Evolutionary conservation across 306 rosid genomes (phyloP).

Genomic region (peach (Prunus persica)): Prunus_persica_NCBIv2 NC_034009.1:11786501-11787000

Average conservation of each 20-base stretch:
- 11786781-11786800: slow-evolving; percentile 68
- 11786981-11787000: slow-evolving; percentile 91
- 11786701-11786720: slow-evolving; percentile 61
- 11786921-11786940: slow-evolving; percentile 63
- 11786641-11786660: slow-evolving; percentile 54
- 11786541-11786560: slow-evolving; percentile 60
- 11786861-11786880: slow-evolving; percentile 71
- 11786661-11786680: slow-evolving; percentile 79
- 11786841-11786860: slow-evolving; percentile 52
- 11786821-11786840: slow-evolving; percentile 58
- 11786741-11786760: slow-evolving; percentile 77
- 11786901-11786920: slow-evolving; percentile 51
- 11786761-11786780: slow-evolving; percentile 73
- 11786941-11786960: slow-evolving; percentile 47
- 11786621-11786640: slow-evolving; percentile 58
- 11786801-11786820: slow-evolving; percentile 62
- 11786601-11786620: slow-evolving; percentile 68
- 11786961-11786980: slow-evolving; percentile 73
- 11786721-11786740: slow-evolving; percentile 47
- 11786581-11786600: slow-evolving; percentile 82
- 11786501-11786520: slow-evolving; percentile 58
- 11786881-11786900: slow-evolving; percentile 68
- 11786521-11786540: slow-evolving; percentile 66
- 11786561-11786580: slow-evolving; percentile 86
- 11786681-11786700: slow-evolving; percentile 72